These are phyloP conservation scores for Dryadomyces sulphureus DNA, from an alignment of 2,329 filamentous ascomycete genomes.

Conservation along the genomic window DNA sequence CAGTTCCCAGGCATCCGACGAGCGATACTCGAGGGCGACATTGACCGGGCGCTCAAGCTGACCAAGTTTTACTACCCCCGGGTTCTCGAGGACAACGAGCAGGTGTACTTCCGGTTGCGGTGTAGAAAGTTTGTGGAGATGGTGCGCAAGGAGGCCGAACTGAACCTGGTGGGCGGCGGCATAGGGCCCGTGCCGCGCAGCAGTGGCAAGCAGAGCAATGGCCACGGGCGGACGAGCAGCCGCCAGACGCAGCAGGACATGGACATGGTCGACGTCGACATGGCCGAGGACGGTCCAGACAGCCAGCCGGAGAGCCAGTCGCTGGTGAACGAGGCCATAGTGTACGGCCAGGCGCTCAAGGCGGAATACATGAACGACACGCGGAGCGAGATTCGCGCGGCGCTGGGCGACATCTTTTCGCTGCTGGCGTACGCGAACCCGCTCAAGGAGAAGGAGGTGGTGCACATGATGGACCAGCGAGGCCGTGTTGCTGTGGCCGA, in stretches of 20 bases:
- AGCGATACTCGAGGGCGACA: conserved; percentile 80
- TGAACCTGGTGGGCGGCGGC: conserved; percentile 32
- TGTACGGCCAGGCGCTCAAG: conserved; percentile 67
- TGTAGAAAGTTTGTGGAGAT: conserved; percentile 94
- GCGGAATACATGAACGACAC: conserved; percentile 62
- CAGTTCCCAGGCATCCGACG: conserved; percentile 55
- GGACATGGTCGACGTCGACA: conserved; percentile 43
- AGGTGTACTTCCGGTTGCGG: conserved; percentile 75
- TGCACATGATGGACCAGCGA: conserved; percentile 60
- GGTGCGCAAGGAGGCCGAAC: conserved; percentile 60
- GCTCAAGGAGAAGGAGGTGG: conserved; percentile 56
- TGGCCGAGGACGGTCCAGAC: conserved; percentile 29
- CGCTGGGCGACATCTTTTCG: conserved; percentile 73
- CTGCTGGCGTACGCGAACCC: conserved; percentile 79
- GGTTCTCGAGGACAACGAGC: conserved; percentile 65
- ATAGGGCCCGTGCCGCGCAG: background rate
- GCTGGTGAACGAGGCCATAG: conserved; percentile 54
- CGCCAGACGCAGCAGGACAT: conserved; percentile 29
- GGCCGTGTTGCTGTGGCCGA: conserved; percentile 73
- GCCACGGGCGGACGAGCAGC: background rate
- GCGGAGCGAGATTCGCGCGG: conserved; percentile 53
- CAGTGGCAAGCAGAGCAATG: conserved; percentile 1
- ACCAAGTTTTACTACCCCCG: conserved; percentile 66
- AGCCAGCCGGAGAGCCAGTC: conserved; percentile 18
- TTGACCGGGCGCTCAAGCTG: conserved; percentile 76